Evolutionary conservation across 1,284 basidiomycete genomes (phyloP), one percentile per base, ranked within the genome.

Genomic region (Tylopilus microsporus): DNA sequence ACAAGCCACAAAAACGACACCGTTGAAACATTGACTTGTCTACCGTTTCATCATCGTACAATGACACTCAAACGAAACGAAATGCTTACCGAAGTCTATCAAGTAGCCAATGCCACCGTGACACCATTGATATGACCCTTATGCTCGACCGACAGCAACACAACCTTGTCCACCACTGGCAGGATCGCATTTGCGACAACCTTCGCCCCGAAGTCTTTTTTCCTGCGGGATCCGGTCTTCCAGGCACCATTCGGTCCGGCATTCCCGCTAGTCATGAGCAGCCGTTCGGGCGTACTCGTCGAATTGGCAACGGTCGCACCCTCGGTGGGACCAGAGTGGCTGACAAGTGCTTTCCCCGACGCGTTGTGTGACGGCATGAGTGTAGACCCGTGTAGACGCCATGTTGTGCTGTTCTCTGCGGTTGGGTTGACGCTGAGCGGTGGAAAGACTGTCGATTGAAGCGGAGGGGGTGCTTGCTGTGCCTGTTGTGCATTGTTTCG

Each of bases 261-360:
- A 25, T 25, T 25, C 64, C 86, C 85, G 18, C 74, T 72, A 46
- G 74, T 72, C 34, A 76, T 76, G 16, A 76, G 75, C 7, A 79
- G 77, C 42, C 83, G 73, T 61, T 85, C 82, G 57, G 76, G 81
- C n/a, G 67, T 72, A 30, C 66, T 67, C 45, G 25, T 84, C 83
- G 30, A 68, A 67, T 25, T 65, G 49, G 52, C 56, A 39, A 53
- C 48, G 30, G 53, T 57, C 50, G 53, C n/a, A 55, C 60, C 60
- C 52, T 43, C 25, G 21, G 15, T 18, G 36, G 57, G 52, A 59
- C 58, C 51, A 39, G 74, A 72, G 65, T 79, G 76, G 56, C 78
- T 76, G 49, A 77, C 73, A 13, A 77, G 66, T 12, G 68, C 71
- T 55, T 56, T 65, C 12, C 64, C 68, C 30, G 64, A 66, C n/a